Conservation (phyloP, 2,329 filamentous ascomycete genomes). For the Botryotinia globosa region DNA sequence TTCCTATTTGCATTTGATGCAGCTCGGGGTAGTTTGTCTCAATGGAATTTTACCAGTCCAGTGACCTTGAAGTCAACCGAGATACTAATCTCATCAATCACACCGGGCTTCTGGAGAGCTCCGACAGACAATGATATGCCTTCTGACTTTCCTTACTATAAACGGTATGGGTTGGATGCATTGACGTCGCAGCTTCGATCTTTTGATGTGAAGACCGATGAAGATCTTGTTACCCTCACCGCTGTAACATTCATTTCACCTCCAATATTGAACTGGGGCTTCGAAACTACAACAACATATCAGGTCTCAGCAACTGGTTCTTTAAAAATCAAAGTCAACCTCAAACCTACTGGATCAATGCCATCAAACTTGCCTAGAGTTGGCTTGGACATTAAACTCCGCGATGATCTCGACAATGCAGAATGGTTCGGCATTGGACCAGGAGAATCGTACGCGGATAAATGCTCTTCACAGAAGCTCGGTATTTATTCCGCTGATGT, state of each 20-base stretch:
- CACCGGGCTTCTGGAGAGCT: conserved; percentile 56
- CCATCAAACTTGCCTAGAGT: conserved; percentile 59
- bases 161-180: conserved; percentile 48
- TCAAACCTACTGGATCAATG: conserved; percentile 47
- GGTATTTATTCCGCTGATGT: conserved; percentile 51
- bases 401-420: conserved; percentile 46
- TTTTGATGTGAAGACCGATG: conserved; percentile 36
- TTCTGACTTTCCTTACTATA: conserved; percentile 56
- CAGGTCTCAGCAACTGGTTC: conserved; percentile 47
- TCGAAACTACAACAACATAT: conserved; percentile 50
- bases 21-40: conserved; percentile 44
- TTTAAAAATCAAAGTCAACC: conserved; percentile 47
- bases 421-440: conserved; percentile 67
- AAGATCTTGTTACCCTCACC: conserved; percentile 41
- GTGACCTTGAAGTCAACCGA: background rate
- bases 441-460: conserved; percentile 65
- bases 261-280: conserved; percentile 60
- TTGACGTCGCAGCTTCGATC: conserved; percentile 49
- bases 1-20: conserved; percentile 47
- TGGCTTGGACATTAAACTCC: conserved; percentile 56
- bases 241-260: conserved; percentile 54
- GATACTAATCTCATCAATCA: conserved; percentile 14
- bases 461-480: conserved; percentile 57
- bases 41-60: conserved; percentile 41
- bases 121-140: conserved; percentile 63